Evolutionary conservation across 2,329 filamentous ascomycete genomes (phyloP).

Genomic region (Ophiostoma australiae): DNA sequence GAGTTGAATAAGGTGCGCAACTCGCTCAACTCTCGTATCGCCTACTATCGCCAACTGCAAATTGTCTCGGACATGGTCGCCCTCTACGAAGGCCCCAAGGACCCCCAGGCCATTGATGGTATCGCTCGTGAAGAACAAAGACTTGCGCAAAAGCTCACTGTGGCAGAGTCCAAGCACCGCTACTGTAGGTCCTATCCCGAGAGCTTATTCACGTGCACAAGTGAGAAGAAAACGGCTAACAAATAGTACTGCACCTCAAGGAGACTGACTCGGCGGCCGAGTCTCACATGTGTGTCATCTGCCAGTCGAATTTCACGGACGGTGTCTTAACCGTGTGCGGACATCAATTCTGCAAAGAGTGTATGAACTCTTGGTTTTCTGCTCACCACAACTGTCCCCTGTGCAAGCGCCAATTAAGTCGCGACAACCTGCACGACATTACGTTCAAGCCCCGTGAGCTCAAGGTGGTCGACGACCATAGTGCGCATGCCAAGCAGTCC

Average conservation of each 20-base stretch:
- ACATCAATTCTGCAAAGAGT: slow-evolving; percentile 87
- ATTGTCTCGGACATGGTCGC: slow-evolving; percentile 82
- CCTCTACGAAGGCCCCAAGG: slow-evolving; percentile 61
- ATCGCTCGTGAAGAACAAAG: slow-evolving; percentile 45
- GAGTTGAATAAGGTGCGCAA: slow-evolving; percentile 72
- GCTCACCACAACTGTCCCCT: slow-evolving; percentile 72
- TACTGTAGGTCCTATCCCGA: slow-evolving; percentile 50
- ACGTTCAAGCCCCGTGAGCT: slow-evolving; percentile 73
- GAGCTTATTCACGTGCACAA: neutral
- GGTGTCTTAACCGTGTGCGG: slow-evolving; percentile 83
- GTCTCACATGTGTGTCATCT: slow-evolving; percentile 77
- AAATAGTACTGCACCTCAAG: slow-evolving; percentile 50
- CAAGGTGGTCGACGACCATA: slow-evolving; percentile 49
- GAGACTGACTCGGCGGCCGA: slow-evolving; percentile 57
- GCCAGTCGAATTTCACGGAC: slow-evolving; percentile 67
- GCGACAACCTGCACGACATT: slow-evolving; percentile 75
- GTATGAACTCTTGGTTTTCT: slow-evolving; percentile 73
- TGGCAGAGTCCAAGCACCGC: slow-evolving; percentile 65
- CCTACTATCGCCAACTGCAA: slow-evolving; percentile 88
- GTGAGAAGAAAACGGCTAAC: neutral
- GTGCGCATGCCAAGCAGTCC: slow-evolving; percentile 17
- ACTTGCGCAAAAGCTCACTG: slow-evolving; percentile 54
- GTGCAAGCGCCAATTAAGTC: slow-evolving; percentile 67
- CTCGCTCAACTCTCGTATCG: slow-evolving; percentile 78
- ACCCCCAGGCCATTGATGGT: slow-evolving; percentile 47